A percentile compares a stretch with the other conserved stretches of the same genome.
These are phyloP conservation scores for Athelia psychrophila DNA, from an alignment of 1,284 basidiomycete genomes.

Conservation along the genomic window DNA sequence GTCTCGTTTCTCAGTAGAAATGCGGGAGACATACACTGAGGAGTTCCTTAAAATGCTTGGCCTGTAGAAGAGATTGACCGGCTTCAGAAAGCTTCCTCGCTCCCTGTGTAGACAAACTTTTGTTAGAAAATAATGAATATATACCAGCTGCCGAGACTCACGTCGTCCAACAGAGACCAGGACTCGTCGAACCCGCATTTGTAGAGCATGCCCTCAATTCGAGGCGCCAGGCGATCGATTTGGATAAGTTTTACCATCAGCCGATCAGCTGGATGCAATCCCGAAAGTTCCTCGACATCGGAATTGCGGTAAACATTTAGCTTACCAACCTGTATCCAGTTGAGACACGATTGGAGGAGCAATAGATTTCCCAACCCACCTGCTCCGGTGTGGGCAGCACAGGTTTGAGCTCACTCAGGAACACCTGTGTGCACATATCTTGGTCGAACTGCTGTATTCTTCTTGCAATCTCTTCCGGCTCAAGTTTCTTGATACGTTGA, in stretches of 20 bases:
- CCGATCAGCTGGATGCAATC: conserved; percentile 91
- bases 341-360: conserved; percentile 6
- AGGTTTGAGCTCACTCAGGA: conserved; percentile 83
- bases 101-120: conserved; percentile 43
- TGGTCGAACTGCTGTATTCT: conserved; percentile 86
- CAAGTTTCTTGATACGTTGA: conserved; percentile 77
- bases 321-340: conserved; percentile 73
- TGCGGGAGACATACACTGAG: conserved; percentile 58
- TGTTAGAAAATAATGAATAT: conserved; percentile 3
- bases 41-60: conserved; percentile 84
- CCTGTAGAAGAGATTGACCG: conserved; percentile 71
- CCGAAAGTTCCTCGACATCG: conserved; percentile 83
- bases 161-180: conserved; percentile 71
- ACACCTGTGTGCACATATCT: conserved; percentile 82
- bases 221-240: conserved; percentile 87
- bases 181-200: conserved; percentile 84
- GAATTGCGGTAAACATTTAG: conserved; percentile 89
- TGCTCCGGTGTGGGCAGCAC: conserved; percentile 90
- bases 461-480: conserved; percentile 81
- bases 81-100: conserved; percentile 81
- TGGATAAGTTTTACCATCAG: conserved; percentile 97
- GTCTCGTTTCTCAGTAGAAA: conserved; percentile 9
- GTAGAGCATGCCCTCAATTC: conserved; percentile 95
- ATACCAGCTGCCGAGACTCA: conserved; percentile 31
- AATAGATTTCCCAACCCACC: conserved; percentile 37